Conservation (phyloP, 768 basidiomycete species). For the Ramaria rubella region DNA sequence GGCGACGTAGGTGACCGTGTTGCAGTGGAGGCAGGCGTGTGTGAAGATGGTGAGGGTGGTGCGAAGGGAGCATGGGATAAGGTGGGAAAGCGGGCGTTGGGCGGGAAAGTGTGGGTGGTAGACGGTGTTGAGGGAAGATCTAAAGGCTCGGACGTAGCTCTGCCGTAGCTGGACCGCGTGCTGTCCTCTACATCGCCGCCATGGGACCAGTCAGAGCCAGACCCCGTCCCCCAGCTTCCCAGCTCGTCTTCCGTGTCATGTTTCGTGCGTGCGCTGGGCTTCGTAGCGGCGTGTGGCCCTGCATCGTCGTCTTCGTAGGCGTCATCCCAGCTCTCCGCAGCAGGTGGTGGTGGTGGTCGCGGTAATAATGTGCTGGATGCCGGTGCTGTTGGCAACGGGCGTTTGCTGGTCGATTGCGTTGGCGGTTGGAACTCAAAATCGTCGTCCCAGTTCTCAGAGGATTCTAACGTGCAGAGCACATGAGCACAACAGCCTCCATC, state of each 20-base stretch:
- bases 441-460: slow-evolving; percentile 75
- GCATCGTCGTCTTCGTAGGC: slow-evolving; percentile 4
- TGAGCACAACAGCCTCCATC: no score
- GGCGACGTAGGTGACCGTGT: no score
- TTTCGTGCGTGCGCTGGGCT: neutral
- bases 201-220: slow-evolving; percentile 4
- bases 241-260: neutral
- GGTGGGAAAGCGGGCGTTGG: neutral
- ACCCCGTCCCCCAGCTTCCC: slow-evolving; percentile 8
- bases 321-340: slow-evolving; percentile 6
- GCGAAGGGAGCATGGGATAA: neutral
- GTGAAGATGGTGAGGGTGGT: slow-evolving; percentile 62
- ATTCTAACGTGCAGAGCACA: slow-evolving; percentile 22
- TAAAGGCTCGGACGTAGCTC: neutral
- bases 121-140: neutral
- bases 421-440: slow-evolving; percentile 57
- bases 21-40: no score
- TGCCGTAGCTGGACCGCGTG: neutral
- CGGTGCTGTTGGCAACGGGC: no score
- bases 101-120: neutral
- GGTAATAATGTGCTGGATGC: neutral
- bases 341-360: neutral
- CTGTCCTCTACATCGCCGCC: slow-evolving; percentile 4
- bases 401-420: neutral
- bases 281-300: neutral